These are phyloP conservation scores for Bigelowiella natans DNA, from an alignment of 78 protist species.

Conservation along the genomic window DNA sequence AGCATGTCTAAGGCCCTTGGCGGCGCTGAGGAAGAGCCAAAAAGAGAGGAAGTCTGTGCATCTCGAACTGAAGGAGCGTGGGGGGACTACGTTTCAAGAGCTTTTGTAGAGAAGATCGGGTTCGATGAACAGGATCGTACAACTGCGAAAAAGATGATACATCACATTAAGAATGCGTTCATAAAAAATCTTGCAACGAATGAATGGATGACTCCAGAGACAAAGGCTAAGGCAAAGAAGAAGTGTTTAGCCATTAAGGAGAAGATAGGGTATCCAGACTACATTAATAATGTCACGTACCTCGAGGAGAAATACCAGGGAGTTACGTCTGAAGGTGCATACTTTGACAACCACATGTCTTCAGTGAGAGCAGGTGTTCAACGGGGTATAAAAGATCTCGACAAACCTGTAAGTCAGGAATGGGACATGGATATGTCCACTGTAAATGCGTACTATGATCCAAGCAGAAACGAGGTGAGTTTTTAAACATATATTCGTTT, in stretches of 20 bases:
- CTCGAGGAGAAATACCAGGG: not conserved
- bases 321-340: not conserved
- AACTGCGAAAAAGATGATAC: not conserved
- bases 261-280: not conserved
- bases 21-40: not conserved
- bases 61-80: not conserved
- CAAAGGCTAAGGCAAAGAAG: not conserved
- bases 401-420: not conserved
- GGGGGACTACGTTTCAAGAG: not conserved
- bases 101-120: not conserved
- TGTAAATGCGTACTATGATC: conserved; percentile 5
- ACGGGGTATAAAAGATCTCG: not conserved
- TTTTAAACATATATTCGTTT: not conserved
- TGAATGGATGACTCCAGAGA: not conserved
- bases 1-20: not conserved
- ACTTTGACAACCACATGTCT: not conserved
- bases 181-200: not conserved
- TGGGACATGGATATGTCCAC: not conserved
- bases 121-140: not conserved
- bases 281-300: not conserved
- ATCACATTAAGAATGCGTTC: not conserved
- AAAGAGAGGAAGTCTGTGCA: not conserved
- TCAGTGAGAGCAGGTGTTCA: not conserved
- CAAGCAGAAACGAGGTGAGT: not conserved
- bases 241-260: not conserved